Conservation (phyloP, 352 stramenopile genomes). For the Phytophthora foliorum region DNA sequence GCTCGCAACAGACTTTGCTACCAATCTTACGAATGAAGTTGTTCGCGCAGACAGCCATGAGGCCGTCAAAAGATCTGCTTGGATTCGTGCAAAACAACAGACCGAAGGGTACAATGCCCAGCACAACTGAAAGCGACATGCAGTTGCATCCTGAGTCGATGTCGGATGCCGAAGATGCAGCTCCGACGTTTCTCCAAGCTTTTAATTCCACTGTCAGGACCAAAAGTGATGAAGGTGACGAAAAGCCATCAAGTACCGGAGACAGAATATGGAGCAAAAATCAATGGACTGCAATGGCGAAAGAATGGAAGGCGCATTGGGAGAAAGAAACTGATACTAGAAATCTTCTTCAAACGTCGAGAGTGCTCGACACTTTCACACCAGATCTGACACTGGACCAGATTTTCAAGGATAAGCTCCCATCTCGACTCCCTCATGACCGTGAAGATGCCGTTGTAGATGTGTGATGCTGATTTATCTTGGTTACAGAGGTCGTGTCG, state of each 20-base stretch:
- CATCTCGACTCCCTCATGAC: conserved; percentile 69
- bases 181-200: conserved; percentile 23
- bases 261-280: conserved; percentile 54
- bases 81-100: conserved; percentile 47
- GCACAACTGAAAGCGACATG: not conserved
- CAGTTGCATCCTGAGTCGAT: conserved; percentile 16
- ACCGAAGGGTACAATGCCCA: conserved; percentile 11
- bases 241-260: conserved; percentile 8
- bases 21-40: conserved; percentile 64
- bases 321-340: conserved; percentile 53
- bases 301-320: conserved; percentile 60
- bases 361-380: conserved; percentile 45
- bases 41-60: conserved; percentile 46
- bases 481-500: not conserved
- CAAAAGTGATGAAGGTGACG: conserved; percentile 27
- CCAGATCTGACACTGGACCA: conserved; percentile 61
- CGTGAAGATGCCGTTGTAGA: conserved; percentile 79
- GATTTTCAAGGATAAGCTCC: conserved; percentile 83
- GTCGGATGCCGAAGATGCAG: conserved; percentile 19
- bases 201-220: conserved; percentile 21
- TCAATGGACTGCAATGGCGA: conserved; percentile 54
- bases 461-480: conserved; percentile 41
- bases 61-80: conserved; percentile 57
- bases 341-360: conserved; percentile 40
- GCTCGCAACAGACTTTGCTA: conserved; percentile 47